Evolutionary conservation across 179 eudicot species (phyloP).

Genomic region (Beta macrorhiza): DNA sequence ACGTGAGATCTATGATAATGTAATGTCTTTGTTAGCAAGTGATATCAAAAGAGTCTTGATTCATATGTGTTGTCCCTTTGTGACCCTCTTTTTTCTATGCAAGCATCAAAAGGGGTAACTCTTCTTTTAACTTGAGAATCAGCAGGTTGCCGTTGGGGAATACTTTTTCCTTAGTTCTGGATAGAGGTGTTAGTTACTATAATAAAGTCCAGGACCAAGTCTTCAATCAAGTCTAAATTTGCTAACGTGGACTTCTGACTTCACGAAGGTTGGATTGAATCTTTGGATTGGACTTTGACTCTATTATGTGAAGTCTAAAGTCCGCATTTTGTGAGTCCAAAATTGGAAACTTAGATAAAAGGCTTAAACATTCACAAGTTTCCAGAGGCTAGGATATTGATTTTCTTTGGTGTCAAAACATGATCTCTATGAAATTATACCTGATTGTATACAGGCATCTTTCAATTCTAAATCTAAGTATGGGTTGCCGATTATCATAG

Average conservation of each 20-base stretch:
- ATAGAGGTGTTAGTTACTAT: background rate
- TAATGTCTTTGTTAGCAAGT: background rate
- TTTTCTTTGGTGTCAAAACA: background rate
- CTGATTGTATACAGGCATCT: background rate
- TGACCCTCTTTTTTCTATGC: background rate
- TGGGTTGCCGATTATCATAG: no score
- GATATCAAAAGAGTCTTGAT: background rate
- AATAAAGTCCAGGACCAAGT: background rate
- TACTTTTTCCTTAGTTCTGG: background rate
- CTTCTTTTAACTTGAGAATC: background rate
- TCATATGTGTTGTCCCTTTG: background rate
- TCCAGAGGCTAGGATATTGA: background rate
- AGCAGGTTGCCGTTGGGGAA: background rate
- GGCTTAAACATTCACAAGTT: background rate
- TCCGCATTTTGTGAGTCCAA: background rate
- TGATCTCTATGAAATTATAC: background rate
- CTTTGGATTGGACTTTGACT: background rate
- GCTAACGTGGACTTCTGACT: background rate
- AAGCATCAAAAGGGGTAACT: background rate
- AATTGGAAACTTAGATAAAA: background rate
- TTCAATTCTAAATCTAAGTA: background rate
- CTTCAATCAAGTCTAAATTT: background rate
- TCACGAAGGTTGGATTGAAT: background rate
- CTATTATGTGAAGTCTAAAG: background rate
- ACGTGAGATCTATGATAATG: constrained; percentile 4